Conservation (phyloP, 2,329 filamentous ascomycete species). For the Ophiostoma populinum region DNA sequence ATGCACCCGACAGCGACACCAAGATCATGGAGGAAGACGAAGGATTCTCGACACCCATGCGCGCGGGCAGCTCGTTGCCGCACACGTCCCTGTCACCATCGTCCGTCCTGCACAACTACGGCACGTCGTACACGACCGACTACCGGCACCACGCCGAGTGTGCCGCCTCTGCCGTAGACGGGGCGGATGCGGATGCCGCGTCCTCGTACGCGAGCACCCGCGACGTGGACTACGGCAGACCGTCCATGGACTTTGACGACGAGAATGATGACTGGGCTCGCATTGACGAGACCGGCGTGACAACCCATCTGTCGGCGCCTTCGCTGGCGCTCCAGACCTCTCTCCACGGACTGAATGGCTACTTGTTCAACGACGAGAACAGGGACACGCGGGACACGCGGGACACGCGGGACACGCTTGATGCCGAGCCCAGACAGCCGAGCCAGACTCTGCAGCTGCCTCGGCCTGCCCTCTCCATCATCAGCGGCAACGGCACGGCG, state of each 20-base stretch:
- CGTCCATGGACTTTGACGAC: slow-evolving; percentile 44
- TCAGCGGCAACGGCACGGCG: slow-evolving; percentile 30
- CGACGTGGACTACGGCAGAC: slow-evolving; percentile 26
- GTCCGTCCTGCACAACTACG: slow-evolving; percentile 2
- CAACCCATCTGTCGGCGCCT: slow-evolving; percentile 41
- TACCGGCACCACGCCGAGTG: neutral
- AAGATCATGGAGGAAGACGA: slow-evolving; percentile 49
- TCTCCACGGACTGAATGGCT: neutral
- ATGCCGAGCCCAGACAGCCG: neutral
- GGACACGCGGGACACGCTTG: too few species aligned
- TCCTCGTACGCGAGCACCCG: slow-evolving; percentile 16
- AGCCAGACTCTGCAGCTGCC: neutral
- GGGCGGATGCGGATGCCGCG: slow-evolving; percentile 12
- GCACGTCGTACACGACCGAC: neutral
- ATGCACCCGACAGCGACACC: slow-evolving; percentile 34
- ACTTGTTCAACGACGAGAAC: neutral
- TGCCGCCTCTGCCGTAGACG: neutral
- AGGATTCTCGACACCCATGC: slow-evolving; percentile 32
- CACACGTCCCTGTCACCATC: slow-evolving; percentile 1
- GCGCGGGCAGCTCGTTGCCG: slow-evolving; percentile 8
- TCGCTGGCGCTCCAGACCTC: slow-evolving; percentile 30
- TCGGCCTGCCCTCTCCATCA: slow-evolving; percentile 25
- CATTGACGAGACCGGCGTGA: slow-evolving; percentile 34
- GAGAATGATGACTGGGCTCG: slow-evolving; percentile 47
- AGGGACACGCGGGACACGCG: too few species aligned